A percentile compares a stretch with the other conserved stretches of the same genome.
Evolutionary conservation across 2,329 filamentous ascomycete genomes (phyloP).

Genomic region (Dothistroma septosporum): DNA sequence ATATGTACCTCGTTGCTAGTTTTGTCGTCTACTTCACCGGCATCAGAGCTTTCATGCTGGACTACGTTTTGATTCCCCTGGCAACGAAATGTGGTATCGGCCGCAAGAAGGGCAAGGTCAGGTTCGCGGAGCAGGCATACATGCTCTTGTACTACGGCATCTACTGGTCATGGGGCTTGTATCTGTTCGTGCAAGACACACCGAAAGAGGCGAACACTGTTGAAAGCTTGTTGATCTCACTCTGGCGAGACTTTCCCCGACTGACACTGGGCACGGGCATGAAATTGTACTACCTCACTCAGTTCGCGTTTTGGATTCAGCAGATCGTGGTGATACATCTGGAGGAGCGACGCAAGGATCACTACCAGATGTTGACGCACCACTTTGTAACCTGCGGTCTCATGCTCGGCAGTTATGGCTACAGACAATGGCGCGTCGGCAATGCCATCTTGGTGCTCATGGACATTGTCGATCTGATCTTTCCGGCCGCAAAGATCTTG

Average conservation of each 20-base stretch:
- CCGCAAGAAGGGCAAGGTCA: constrained; percentile 67
- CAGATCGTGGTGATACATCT: constrained; percentile 93
- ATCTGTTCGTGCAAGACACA: constrained; percentile 41
- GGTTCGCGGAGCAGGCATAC: constrained; percentile 95
- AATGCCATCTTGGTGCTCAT: constrained; percentile 87
- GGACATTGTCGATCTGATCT: constrained; percentile 85
- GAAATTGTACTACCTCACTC: constrained; percentile 86
- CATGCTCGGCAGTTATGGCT: constrained; percentile 77
- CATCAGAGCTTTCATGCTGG: constrained; percentile 77
- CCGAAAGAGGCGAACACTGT: constrained; percentile 20
- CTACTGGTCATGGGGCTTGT: constrained; percentile 81
- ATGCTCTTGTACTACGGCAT: constrained; percentile 75
- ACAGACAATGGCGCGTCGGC: constrained; percentile 80
- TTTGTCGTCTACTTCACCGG: constrained; percentile 84
- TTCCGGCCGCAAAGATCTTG: constrained; percentile 81
- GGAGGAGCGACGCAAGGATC: constrained; percentile 89
- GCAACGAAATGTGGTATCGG: constrained; percentile 68
- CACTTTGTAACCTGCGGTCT: constrained; percentile 85
- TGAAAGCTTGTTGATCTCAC: constrained; percentile 30
- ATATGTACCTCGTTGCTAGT: constrained; percentile 70
- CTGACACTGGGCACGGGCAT: constrained; percentile 68
- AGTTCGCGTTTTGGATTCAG: constrained; percentile 91
- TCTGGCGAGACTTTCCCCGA: constrained; percentile 83
- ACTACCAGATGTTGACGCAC: constrained; percentile 93
- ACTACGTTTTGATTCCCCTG: constrained; percentile 77